Evolutionary conservation across 192 early-diverging fungal species (phyloP).

Genomic region (Thoreauomyces humboldtii): DNA sequence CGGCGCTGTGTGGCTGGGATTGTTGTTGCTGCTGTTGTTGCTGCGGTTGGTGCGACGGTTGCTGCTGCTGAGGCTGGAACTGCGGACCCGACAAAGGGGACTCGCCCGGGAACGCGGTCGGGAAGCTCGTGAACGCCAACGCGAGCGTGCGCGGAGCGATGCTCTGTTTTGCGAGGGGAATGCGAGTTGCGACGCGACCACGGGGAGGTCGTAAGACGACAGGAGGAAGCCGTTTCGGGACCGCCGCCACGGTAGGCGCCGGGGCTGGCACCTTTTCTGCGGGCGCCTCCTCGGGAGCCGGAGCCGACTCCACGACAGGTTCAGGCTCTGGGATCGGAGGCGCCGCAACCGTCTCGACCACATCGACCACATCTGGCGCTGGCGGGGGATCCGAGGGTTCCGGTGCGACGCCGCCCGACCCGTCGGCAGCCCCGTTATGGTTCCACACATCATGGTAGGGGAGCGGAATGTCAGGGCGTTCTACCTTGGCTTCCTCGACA

Average conservation of each 20-base stretch:
- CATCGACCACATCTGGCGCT: neutral
- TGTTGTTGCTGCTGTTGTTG: neutral
- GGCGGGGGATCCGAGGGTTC: too few species aligned
- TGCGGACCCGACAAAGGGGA: neutral
- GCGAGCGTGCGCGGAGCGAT: slow-evolving; percentile 10
- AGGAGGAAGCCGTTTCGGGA: slow-evolving; percentile 1
- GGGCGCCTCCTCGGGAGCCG: neutral
- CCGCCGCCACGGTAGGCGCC: neutral
- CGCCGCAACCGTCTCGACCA: neutral
- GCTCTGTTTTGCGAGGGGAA: slow-evolving; percentile 1
- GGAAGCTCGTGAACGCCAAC: slow-evolving; percentile 5
- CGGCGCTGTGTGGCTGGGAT: neutral
- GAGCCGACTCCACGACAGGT: neutral
- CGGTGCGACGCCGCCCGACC: neutral
- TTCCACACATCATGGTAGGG: slow-evolving; percentile 30
- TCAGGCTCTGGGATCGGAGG: neutral
- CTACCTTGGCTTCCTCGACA: neutral
- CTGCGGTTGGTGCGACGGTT: neutral
- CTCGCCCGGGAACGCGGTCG: neutral
- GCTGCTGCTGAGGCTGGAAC: neutral
- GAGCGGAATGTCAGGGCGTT: neutral
- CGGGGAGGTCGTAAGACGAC: slow-evolving; percentile 8
- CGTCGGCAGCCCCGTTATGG: neutral
- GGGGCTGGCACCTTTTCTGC: slow-evolving; percentile 7
- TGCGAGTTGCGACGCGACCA: neutral